Evolutionary conservation across 768 basidiomycete genomes (phyloP).

Genomic region (Arthromyces matolae): DNA sequence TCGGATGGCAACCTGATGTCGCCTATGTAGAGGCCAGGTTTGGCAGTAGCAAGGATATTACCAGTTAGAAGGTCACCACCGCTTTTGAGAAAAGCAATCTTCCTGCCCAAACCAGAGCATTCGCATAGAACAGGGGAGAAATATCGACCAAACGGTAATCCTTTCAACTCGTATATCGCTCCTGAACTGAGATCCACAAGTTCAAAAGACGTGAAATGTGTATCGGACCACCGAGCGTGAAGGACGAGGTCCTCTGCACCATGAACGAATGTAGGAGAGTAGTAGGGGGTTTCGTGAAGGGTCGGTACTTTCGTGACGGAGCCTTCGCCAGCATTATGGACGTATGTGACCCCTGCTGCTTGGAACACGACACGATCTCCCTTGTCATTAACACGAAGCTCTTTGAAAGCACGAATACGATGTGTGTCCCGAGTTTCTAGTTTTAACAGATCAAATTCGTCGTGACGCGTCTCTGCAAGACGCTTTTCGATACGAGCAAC

Average conservation of each 20-base stretch:
- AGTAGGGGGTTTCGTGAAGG: slow-evolving; percentile 51
- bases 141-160: slow-evolving; percentile 64
- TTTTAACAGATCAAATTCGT: slow-evolving; percentile 44
- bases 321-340: slow-evolving; percentile 38
- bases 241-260: slow-evolving; percentile 47
- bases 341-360: slow-evolving; percentile 59
- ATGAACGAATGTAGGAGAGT: slow-evolving; percentile 65
- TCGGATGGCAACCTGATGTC: slow-evolving; percentile 47
- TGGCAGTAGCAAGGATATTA: slow-evolving; percentile 59
- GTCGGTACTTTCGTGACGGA: slow-evolving; percentile 41
- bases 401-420: slow-evolving; percentile 58
- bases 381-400: slow-evolving; percentile 51
- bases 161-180: slow-evolving; percentile 44
- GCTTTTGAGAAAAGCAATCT: slow-evolving; percentile 62
- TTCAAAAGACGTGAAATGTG: slow-evolving; percentile 60
- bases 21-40: slow-evolving; percentile 61
- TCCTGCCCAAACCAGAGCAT: slow-evolving; percentile 37
- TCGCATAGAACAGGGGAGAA: slow-evolving; percentile 55
- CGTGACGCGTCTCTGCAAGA: slow-evolving; percentile 57
- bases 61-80: slow-evolving; percentile 59
- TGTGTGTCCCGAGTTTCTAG: slow-evolving; percentile 53
- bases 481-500: slow-evolving; percentile 59
- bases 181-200: slow-evolving; percentile 49
- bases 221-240: slow-evolving; percentile 68
- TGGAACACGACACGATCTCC: slow-evolving; percentile 60